Base-by-base conservation (phyloP, 805 yeast species). In the Saccharomycopsis fibuligera region DNA sequence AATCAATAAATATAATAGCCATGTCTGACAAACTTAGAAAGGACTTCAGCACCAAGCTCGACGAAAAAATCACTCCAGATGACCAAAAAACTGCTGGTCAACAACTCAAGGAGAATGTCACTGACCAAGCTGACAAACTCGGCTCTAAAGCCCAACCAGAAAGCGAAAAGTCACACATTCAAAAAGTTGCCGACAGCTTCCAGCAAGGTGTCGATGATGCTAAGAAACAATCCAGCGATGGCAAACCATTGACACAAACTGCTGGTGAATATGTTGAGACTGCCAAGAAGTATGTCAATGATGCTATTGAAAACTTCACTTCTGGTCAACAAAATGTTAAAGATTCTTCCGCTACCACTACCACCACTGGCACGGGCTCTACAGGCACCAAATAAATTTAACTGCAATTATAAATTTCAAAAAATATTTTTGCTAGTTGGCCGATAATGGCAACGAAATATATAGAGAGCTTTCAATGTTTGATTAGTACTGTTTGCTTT, bases 41-140 rank as follows among this genome's bases (percentile, higher is more conserved):
- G 72, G 69, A 76, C 64, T 74, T 87, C 62, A 58, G 80, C 56
- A 83, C 83, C 64, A 85, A 86, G 68, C 68, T 76, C 58, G 50
- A 74, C 47, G 95, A 87, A 73, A 61, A 75, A 38, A 51, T 82
- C 39, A 83, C 77, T 57, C 95, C 95, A 57, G 82, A 87, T 54
- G 67, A 76, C 49, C 75, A 83, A 66, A 88, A 88, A 71, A 59
- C 81, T 35, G 66, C 69, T 60, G 65, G 69, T 46, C 83, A 85
- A 61, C 71, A 83, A 69, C 81, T 81, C 57, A 83, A 83, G 73
- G 95, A 88, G 69, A 50, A 63, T 27, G 78, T 75, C 54, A 79
- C 93, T 51, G 83, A 76, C 62, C 63, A 73, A n/a, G 74, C 72
- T 59, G 96, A 88, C 72, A 70, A 75, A 61, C 66, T 73, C 48